Conservation (phyloP, 306 rosid species). For the Quercus ilex region DNA sequence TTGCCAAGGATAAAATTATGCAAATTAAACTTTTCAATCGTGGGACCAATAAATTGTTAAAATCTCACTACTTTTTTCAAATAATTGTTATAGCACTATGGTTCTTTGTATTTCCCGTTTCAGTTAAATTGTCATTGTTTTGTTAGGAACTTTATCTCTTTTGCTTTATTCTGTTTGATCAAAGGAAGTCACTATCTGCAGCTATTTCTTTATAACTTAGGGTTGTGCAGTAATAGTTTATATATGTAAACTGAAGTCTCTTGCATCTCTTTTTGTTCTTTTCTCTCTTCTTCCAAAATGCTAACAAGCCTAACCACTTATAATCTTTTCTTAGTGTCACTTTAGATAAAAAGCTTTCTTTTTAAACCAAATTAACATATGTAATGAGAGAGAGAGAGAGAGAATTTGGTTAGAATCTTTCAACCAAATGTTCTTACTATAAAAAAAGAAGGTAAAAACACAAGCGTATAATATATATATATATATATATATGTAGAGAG, state of each 20-base stretch:
- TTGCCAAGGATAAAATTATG: too few species aligned
- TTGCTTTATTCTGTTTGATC: conserved; percentile 24
- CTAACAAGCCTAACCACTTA: not conserved
- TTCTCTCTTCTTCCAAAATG: conserved; percentile 11
- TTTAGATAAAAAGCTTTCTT: too few species aligned
- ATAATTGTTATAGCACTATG: conserved; percentile 13
- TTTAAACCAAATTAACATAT: too few species aligned
- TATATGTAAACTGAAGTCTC: too few species aligned
- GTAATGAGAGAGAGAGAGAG: not conserved
- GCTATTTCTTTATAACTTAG: not conserved
- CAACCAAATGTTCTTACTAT: conserved; percentile 19
- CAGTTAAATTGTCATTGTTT: conserved; percentile 18
- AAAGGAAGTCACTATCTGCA: not conserved
- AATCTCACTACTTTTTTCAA: conserved; percentile 13
- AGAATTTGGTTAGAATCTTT: conserved; percentile 32
- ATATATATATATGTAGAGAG: too few species aligned
- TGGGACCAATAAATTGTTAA: too few species aligned
- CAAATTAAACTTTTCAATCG: too few species aligned
- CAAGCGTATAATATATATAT: not conserved
- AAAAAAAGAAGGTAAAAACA: conserved; percentile 47
- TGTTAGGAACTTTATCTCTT: conserved; percentile 10
- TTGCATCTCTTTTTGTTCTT: conserved; percentile 5
- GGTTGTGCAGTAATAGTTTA: too few species aligned
- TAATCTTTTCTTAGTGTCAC: too few species aligned
- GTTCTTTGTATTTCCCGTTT: conserved; percentile 25